Percentiles rank a stretch among this genome's conserved stretches.
Conservation (phyloP, 192 early-diverging fungal genomes). For the Gamsiella multidivaricata region DNA sequence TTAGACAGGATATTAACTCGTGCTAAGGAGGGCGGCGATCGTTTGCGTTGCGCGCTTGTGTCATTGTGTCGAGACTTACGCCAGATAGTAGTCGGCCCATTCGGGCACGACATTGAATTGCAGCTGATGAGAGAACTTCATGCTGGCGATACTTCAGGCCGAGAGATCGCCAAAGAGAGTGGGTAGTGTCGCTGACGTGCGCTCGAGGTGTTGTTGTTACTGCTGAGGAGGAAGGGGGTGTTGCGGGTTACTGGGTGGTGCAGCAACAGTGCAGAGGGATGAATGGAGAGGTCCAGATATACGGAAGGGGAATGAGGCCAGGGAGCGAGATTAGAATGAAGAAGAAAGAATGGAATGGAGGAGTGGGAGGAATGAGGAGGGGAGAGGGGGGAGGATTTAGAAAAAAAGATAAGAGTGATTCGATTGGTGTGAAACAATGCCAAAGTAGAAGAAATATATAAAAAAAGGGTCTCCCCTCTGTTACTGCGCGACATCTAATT, state of each 20-base stretch:
- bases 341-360: background rate
- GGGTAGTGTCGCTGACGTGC: background rate
- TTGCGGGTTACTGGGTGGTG: background rate
- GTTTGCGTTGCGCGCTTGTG: too few species aligned
- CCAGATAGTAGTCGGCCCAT: slow-evolving; percentile 83
- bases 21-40: background rate
- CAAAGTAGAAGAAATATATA: background rate
- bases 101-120: slow-evolving; percentile 93
- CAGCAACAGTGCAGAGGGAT: background rate
- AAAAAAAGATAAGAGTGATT: background rate
- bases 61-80: slow-evolving; percentile 71
- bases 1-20: background rate
- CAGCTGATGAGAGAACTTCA: slow-evolving; percentile 95
- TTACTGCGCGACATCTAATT: background rate
- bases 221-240: background rate
- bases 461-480: background rate
- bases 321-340: background rate
- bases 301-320: background rate
- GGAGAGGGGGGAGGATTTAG: background rate
- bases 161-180: background rate
- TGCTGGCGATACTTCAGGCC: slow-evolving; percentile 26
- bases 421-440: too few species aligned
- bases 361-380: background rate
- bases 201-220: background rate
- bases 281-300: background rate